Conservation (phyloP, 2,329 filamentous ascomycete species). For the Furcasterigmium sp. region DNA sequence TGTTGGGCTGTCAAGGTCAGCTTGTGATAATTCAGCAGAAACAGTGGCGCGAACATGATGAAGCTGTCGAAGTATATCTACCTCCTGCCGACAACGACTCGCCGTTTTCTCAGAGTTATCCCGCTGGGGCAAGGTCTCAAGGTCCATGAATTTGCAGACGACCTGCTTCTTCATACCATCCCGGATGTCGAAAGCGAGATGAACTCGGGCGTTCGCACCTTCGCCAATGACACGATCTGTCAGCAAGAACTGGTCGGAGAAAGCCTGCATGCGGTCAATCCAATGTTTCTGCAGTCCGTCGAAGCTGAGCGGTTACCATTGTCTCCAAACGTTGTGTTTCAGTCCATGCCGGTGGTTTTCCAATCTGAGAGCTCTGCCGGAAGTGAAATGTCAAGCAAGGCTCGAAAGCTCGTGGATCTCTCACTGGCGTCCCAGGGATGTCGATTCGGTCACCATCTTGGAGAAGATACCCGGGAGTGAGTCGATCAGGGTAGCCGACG, state of each 20-base stretch:
- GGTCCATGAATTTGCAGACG: constrained; percentile 62
- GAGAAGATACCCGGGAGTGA: constrained; percentile 41
- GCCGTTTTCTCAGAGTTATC: constrained; percentile 8
- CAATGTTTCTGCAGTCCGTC: background rate
- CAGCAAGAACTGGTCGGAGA: constrained; percentile 25
- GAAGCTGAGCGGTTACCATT: too few relatives aligned
- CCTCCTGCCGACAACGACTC: constrained; percentile 39
- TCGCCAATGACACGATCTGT: constrained; percentile 28
- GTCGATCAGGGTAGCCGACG: constrained; percentile 31
- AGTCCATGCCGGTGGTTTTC: background rate
- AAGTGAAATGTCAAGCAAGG: constrained; percentile 4
- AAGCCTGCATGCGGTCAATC: constrained; percentile 7
- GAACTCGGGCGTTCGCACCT: constrained; percentile 30
- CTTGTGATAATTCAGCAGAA: too few relatives aligned
- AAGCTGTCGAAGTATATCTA: constrained; percentile 46
- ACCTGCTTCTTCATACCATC: constrained; percentile 48
- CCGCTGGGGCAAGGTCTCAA: constrained; percentile 24
- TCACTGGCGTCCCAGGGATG: constrained; percentile 29
- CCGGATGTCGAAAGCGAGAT: constrained; percentile 34
- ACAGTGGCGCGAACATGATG: too few relatives aligned
- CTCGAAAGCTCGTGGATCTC: background rate
- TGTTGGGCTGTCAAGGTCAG: constrained; percentile 40
- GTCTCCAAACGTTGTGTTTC: too few relatives aligned
- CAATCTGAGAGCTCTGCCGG: background rate
- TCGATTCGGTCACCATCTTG: constrained; percentile 43